Percentiles rank a stretch among this genome's conserved stretches.
phyloP scores from a whole-genome alignment of 2,329 filamentous ascomycete genomes.

The Leptoxyphium fumago region DNA sequence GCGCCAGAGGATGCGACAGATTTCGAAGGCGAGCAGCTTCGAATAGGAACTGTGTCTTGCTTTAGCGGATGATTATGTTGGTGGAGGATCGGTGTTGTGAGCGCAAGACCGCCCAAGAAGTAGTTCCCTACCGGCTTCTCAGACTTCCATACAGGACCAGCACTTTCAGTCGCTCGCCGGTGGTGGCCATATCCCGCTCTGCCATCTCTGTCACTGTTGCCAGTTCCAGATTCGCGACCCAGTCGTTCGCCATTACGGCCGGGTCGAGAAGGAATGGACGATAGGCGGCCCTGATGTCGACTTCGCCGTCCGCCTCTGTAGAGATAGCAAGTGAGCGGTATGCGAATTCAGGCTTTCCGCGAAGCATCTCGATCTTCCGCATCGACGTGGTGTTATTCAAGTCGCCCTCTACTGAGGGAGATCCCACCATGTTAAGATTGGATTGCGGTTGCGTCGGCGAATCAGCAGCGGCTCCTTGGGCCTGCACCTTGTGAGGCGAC shows the following conservation, averaged over 20 bases:
- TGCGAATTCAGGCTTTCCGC: conserved; percentile 5
- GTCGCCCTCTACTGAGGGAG: conserved; percentile 7
- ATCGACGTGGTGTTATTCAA: conserved; percentile 12
- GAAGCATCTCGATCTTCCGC: conserved; percentile 6
- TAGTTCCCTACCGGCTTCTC: conserved; percentile 18
- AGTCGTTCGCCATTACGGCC: conserved; percentile 30
- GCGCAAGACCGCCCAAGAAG: conserved; percentile 17
- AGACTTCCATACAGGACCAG: conserved; percentile 49
- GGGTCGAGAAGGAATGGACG: conserved; percentile 41
- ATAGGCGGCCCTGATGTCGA: conserved; percentile 32
- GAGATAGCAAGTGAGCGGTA: conserved; percentile 28
- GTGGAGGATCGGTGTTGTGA: background rate
- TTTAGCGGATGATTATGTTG: background rate
- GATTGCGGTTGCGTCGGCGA: too few species aligned
- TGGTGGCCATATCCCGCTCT: conserved; percentile 28
- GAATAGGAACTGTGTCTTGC: conserved; percentile 40
- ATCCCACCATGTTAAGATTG: background rate
- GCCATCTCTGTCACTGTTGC: conserved; percentile 38
- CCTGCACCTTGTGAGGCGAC: too few species aligned
- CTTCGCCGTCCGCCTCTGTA: conserved; percentile 30
- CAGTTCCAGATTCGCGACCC: conserved; percentile 43
- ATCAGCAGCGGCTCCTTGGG: too few species aligned
- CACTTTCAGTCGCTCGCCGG: conserved; percentile 35
- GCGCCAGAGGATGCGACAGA: conserved; percentile 44
- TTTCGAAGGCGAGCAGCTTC: conserved; percentile 44